Conservation (phyloP, 345 rosid genomes). For the Euclidium syriacum region DNA sequence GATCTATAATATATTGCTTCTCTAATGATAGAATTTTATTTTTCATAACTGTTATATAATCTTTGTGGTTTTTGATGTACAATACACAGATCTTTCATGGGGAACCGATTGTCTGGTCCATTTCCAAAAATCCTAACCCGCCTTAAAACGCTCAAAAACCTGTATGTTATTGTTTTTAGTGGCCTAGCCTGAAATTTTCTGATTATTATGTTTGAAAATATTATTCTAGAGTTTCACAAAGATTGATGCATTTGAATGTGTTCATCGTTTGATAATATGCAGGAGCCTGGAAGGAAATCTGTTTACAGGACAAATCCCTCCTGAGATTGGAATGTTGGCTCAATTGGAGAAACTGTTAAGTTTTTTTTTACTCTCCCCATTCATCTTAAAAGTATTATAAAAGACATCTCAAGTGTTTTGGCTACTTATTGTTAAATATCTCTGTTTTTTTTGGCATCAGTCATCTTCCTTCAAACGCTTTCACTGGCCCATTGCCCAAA, state of each 20-base stretch:
- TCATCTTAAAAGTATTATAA: background rate
- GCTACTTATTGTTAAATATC: background rate
- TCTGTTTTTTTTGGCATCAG: conserved; percentile 37
- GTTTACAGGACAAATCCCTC: conserved; percentile 71
- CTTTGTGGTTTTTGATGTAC: conserved; percentile 11
- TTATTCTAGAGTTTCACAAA: background rate
- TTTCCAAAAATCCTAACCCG: conserved; percentile 68
- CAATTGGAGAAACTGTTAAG: conserved; percentile 67
- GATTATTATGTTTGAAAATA: background rate
- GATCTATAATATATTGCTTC: background rate
- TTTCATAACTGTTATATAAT: background rate
- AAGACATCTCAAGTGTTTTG: background rate
- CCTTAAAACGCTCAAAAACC: conserved; percentile 53
- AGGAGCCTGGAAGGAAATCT: conserved; percentile 85
- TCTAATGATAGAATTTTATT: background rate
- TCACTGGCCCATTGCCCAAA: conserved; percentile 58
- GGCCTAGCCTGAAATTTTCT: background rate
- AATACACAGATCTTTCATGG: conserved; percentile 70
- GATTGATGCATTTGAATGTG: background rate
- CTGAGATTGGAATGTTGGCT: conserved; percentile 52
- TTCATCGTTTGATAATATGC: conserved; percentile 13
- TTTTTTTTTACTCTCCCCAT: background rate
- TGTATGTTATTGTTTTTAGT: conserved; percentile 44
- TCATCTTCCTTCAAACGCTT: conserved; percentile 58
- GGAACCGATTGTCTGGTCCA: conserved; percentile 75